Base-by-base conservation (phyloP, 2,329 filamentous ascomycete genomes). In the Hypoxylon sp. region DNA sequence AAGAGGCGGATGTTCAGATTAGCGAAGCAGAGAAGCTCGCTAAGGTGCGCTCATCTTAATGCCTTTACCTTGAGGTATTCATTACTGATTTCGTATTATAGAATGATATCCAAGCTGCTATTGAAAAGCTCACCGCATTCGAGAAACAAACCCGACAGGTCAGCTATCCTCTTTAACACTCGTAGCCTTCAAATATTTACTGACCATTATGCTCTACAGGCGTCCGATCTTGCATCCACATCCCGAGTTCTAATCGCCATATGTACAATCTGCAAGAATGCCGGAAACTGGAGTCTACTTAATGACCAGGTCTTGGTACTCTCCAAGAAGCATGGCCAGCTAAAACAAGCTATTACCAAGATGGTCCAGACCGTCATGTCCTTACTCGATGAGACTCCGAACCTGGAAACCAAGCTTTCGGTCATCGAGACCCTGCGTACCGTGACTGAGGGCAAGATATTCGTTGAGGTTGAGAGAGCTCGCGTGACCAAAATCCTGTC, bases 281-380 rank as follows among this genome's bases (percentile, higher is more conserved):
- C 92, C 19, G 91, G 91, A 74, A 94, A 99, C 81, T 99, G 96
- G 96, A 91, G 90, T 80, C 84, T 98, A 77, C 88, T 99, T 83
- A 98, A 97, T 80, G 96, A 99, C 83, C 96, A 99, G 84, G 93
- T 97, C 70, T 87, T 97, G 76, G 87, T 98, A 72, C 87, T 99
- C 64, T 98, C 96, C 73, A 99, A 99, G 90, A 99, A 99, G 86
- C 96, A 99, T 92, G 93, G 94, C 76, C 96, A 99, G 85, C 94
- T 99, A 79, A 99, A 99, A 83, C 96, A 98, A 83, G 96, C 96
- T 78, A 96, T 94, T 77, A 98, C 96, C 76, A 96, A 95, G 86
- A 99, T 99, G 96, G 94, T 99, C 68, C 96, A 99, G 86, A 92
- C 91, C 52, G 94, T 97, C 70, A 97, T 99, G 91, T 87, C 85